Evolutionary conservation across 148 eudicot species (phyloP), one percentile per base, ranked within the genome.

Genomic region (Rhododendron ferrugineum): DNA sequence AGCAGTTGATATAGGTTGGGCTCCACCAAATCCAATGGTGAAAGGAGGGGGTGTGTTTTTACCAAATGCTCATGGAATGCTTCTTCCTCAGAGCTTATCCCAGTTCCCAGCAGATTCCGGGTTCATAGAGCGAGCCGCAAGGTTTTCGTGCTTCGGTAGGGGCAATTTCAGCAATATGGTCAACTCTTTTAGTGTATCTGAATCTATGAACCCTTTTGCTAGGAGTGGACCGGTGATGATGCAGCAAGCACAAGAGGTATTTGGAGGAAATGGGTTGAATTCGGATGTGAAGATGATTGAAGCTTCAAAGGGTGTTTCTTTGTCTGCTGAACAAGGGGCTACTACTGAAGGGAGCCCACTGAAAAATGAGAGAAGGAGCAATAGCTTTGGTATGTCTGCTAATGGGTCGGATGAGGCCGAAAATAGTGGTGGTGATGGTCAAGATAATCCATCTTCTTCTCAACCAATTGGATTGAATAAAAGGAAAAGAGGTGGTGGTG

Each of bases 91-190:
- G 83, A 89, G 94, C 72, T 87, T 97, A 56, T 91, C 95, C 66
- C 93, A 94, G 36, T 92, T 94, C 89, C 96, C 98, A 37, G 90
- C 96, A 26, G 98, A 97, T 92, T 94, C 94, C n/a, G 98, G 91
- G 87, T 94, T 97, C 86, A 94, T 97, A 49, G 98, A 97, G 82
- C 91, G 98, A 36, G 99, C 99, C 66, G 98, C 99, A 5, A 93
- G 96, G 88, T 95, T 92, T 83, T 97, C 99, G 34, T 90, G 94
- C 87, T 97, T 97, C 56, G 90, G 91, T 81, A 94, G 92, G 44
- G 98, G 93, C 56, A 92, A 90, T 86, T 89, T 93, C 75, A 85
- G 91, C 78, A 93, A 94, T 85, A 86, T 91, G 87, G 81, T 93
- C 86, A 92, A 88, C 91, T 93, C 94, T 78, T 94, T 92, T 85